These are phyloP conservation scores for Russula brevipes DNA, from an alignment of 768 basidiomycete genomes.

Conservation along the genomic window DNA sequence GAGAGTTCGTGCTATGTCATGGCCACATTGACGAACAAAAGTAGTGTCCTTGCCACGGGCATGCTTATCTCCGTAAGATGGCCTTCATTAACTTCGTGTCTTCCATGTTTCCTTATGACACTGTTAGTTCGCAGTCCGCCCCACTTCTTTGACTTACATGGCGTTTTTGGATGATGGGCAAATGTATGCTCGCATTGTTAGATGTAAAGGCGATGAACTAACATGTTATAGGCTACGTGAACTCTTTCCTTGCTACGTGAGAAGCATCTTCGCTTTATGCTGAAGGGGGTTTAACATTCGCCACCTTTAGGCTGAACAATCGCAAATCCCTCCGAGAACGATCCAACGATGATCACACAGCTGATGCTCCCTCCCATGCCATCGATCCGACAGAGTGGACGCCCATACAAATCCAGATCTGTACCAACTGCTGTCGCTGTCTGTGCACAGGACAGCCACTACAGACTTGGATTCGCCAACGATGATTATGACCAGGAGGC, in stretches of 20 bases:
- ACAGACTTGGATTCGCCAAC: background rate
- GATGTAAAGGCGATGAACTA: background rate
- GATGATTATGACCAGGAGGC: background rate
- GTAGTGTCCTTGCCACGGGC: constrained; percentile 25
- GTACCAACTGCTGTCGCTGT: background rate
- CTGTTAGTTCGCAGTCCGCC: constrained; percentile 32
- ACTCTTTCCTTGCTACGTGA: constrained; percentile 49
- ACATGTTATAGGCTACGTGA: constrained; percentile 43
- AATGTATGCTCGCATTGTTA: constrained; percentile 35
- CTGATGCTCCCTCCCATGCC: background rate
- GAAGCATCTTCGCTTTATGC: constrained; percentile 13
- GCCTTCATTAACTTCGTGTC: background rate
- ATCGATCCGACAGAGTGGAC: background rate
- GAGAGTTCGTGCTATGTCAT: background rate
- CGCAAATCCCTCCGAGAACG: background rate
- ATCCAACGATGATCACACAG: too few species aligned
- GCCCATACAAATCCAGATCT: background rate
- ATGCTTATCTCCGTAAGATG: constrained; percentile 21
- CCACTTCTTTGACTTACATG: constrained; percentile 44
- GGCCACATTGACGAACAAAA: background rate
- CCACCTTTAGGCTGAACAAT: constrained; percentile 11
- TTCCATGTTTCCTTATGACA: background rate
- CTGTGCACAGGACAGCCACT: background rate
- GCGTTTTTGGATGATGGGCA: constrained; percentile 49
- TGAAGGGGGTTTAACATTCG: background rate